Base-by-base conservation (phyloP, 495 filamentous ascomycete species). In the Symbiotaphrina buchneri region DNA sequence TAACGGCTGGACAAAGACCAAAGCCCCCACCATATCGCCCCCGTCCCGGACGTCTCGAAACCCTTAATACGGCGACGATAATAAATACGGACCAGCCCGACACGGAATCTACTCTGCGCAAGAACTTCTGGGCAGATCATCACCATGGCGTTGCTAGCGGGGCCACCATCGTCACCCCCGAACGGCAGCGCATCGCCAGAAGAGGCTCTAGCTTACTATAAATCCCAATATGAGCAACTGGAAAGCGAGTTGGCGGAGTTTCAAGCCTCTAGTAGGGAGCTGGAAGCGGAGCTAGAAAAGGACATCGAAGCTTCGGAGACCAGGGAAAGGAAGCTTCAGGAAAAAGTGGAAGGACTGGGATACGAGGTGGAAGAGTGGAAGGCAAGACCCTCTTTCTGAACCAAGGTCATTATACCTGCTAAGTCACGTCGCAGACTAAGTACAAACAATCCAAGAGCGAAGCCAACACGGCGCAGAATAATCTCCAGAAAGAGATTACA, bases 291-390 rank as follows among this genome's bases (percentile, higher is more conserved):
- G 51, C 60, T 97, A 28, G 87, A 97, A 55, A 87, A 83, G 61
- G 87, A 97, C 47, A 66, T 95, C 28, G 90, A 97, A 48, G 77
- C 79, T 14, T 81, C 83, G 23, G 87, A 97, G 61, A 85, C 87
- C 55, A 66, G 79, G 41, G 87, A 97, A 49, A 64, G 81, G 35
- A 60, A 67, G 34, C 52, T 95, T 42, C 68, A 81, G 46, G 74
- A 85, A 48, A 92, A 87, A 54, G 71, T 77, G 2, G 87, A 95
- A 44, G 59, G 54, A 17, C 47, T 92, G 42, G 66, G 64, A 33
- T 94, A 80, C 44, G 82, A 94, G 46, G 83, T 85, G 0, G 84
- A 93, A 13, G 87, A 97, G 53, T 97, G 87, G 87, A 94, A 97
- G 69, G 84, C 92, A 59, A 45, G 68, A 43, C 15, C 8, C 16